phyloP scores from a whole-genome alignment of 805 yeast genomes.

The Saccharomycopsis sp. region DNA sequence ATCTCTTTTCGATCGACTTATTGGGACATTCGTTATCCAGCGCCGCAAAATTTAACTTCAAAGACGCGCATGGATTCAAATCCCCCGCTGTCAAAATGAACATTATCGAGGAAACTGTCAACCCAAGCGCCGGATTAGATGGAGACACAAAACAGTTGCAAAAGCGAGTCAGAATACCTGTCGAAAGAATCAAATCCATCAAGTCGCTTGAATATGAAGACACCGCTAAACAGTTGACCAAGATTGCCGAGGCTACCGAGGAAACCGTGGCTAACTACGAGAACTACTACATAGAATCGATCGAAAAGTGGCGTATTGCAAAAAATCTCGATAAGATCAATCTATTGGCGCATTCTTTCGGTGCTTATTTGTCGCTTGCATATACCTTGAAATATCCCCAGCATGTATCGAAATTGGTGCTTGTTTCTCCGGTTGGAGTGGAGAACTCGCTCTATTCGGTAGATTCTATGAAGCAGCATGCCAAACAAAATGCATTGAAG shows the following conservation, averaged over 20 bases:
- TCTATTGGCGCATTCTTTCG: constrained; percentile 72
- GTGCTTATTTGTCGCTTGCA: constrained; percentile 65
- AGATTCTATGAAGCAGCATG: constrained; percentile 30
- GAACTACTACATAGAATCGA: constrained; percentile 46
- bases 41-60: constrained; percentile 25
- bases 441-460: constrained; percentile 63
- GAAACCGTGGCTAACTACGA: constrained; percentile 43
- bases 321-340: constrained; percentile 48
- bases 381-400: constrained; percentile 56
- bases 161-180: background rate
- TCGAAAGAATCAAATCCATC: constrained; percentile 23
- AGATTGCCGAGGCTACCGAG: constrained; percentile 32
- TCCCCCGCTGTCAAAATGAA: constrained; percentile 31
- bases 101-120: background rate
- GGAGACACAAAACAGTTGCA: constrained; percentile 13
- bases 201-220: constrained; percentile 19
- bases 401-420: constrained; percentile 44
- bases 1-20: constrained; percentile 62
- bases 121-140: background rate
- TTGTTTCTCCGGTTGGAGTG: constrained; percentile 74
- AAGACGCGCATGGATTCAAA: constrained; percentile 34
- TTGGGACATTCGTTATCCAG: constrained; percentile 64
- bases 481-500: constrained; percentile 24
- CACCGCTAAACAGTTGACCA: constrained; percentile 22
- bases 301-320: constrained; percentile 58